Conservation (phyloP, 2,329 filamentous ascomycete species). For the Corinectria fuckeliana region DNA sequence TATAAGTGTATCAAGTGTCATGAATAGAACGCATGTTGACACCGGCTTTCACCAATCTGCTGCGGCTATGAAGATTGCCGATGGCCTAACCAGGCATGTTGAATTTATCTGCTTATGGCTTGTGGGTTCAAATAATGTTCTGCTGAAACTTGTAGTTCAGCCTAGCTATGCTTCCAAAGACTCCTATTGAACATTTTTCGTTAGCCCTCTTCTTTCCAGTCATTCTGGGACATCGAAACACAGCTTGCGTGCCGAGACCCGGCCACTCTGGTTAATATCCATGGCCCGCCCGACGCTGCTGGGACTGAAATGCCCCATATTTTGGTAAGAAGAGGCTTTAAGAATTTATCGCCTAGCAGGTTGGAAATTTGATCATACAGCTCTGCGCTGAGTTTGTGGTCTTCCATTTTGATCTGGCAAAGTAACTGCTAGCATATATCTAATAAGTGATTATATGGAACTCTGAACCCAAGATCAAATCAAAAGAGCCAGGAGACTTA, state of each 20-base stretch:
- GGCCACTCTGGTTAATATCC: slow-evolving; percentile 19
- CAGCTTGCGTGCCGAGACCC: slow-evolving; percentile 24
- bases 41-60: too few species aligned
- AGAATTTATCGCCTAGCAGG: background rate
- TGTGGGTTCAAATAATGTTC: too few species aligned
- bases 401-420: slow-evolving; percentile 17
- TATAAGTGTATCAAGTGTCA: too few species aligned
- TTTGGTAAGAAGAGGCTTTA: background rate
- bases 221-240: slow-evolving; percentile 9
- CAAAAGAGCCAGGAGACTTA: slow-evolving; percentile 28
- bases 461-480: background rate
- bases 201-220: background rate
- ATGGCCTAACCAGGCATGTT: too few species aligned
- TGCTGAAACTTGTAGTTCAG: too few species aligned
- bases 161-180: background rate
- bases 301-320: slow-evolving; percentile 9
- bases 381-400: slow-evolving; percentile 18
- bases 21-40: too few species aligned
- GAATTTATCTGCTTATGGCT: too few species aligned
- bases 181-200: too few species aligned
- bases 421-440: background rate
- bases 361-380: background rate
- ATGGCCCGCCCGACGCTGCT: slow-evolving; percentile 4
- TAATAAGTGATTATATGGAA: background rate
- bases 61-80: too few species aligned